Evolutionary conservation across 179 eudicot species (phyloP), one percentile per base, ranked within the genome.

Genomic region (Carnegiea gigantea): DNA sequence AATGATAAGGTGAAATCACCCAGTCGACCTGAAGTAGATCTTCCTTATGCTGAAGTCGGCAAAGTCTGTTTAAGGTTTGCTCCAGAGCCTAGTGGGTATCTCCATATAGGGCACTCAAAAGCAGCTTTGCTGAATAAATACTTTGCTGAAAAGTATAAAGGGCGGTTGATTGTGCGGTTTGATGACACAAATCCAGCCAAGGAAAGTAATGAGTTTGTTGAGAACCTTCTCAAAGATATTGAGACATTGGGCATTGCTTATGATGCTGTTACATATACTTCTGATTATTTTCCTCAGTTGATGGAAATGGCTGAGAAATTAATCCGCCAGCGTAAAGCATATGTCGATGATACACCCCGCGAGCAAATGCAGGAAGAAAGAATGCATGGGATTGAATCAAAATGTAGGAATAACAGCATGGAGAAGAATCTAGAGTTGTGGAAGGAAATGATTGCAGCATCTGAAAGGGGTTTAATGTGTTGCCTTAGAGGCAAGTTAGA

Each of bases 41-140:
- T 94, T 82, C 98, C 98, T 33, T 85, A 83, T 75, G 98, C 98
- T 13, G 92, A 90, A 83, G 83, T 89, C 75, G 99, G 98, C 71
- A 92, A 95, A 81, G 98, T 96, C 14, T 79, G 92, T 36, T 73
- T 96, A 76, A 84, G 99, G 28, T 96, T 96, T 86, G 99, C 99
- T 15, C 99, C 99, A 17, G 99, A 96, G 83, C 99, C 99, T 33
- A 96, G 99, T 89, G 99, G 99, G 15, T 96, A 90, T 86, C 97
- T 96, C 65, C 99, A 96, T 79, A 96, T 96, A 62, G 99, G 99
- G n/a, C 99, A 96, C 79, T 86, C 98, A 26, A 96, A 96, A 84
- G 99, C 99, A 46, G 99, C 95, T 17, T 83, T 96, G 53, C 83
- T 95, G 82, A 96, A 96, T 83, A 92, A 94, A 79, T 89, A 94